A percentile compares a stretch with the other conserved stretches of the same genome.
phyloP scores from a whole-genome alignment of 257 asterid species.

The Solanum medicagineum region DNA sequence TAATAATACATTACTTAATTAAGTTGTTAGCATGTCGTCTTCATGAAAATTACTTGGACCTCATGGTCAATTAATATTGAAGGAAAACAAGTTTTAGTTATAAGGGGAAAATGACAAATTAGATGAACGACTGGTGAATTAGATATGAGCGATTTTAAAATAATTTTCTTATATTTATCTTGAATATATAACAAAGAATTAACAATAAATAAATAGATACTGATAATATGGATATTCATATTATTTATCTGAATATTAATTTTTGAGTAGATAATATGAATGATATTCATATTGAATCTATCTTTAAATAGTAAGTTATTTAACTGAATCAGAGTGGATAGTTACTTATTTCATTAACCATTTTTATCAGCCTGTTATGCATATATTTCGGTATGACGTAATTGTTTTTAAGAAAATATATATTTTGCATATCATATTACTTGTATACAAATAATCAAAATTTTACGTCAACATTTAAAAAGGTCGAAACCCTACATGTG shows the following conservation, averaged over 20 bases:
- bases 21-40: neutral
- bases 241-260: no score
- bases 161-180: neutral
- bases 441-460: no score
- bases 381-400: neutral
- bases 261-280: neutral
- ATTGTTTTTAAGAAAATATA: no score
- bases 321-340: neutral
- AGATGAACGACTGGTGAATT: neutral
- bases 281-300: neutral
- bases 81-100: no score
- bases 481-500: neutral
- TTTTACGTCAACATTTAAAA: rapidly evolving
- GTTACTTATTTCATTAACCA: neutral
- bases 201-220: neutral
- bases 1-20: neutral
- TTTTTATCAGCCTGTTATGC: neutral
- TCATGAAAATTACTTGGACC: neutral
- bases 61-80: neutral
- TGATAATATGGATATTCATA: neutral
- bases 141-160: no score
- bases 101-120: neutral
- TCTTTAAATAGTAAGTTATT: neutral
- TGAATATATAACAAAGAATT: neutral
- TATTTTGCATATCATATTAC: no score